These are phyloP conservation scores for Rhizopogon salebrosus DNA, from an alignment of 768 basidiomycete species.

Conservation along the genomic window DNA sequence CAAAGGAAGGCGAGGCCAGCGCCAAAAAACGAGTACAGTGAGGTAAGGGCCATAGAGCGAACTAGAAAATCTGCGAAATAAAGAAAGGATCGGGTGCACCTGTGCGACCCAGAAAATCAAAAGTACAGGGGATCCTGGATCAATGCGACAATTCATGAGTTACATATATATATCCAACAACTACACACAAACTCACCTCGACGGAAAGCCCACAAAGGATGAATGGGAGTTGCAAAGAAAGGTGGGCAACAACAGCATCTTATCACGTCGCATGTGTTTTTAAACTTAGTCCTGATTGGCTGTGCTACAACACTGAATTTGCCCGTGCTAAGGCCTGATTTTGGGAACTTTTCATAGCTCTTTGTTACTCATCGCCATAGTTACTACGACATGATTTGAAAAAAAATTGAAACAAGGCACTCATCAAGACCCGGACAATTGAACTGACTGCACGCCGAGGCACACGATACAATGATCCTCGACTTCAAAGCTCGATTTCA, in stretches of 20 bases:
- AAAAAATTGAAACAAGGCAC: too few species aligned
- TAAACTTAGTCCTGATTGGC: background rate
- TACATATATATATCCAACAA: too few species aligned
- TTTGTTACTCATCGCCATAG: background rate
- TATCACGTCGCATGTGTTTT: background rate
- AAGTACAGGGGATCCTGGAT: background rate
- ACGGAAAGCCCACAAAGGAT: background rate
- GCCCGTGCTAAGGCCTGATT: background rate
- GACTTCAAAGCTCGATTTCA: too few species aligned
- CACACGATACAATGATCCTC: too few species aligned
- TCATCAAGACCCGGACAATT: too few species aligned
- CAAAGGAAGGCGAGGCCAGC: background rate
- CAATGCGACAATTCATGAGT: background rate
- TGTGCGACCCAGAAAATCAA: constrained; percentile 53
- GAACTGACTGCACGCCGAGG: too few species aligned
- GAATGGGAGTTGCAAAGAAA: background rate
- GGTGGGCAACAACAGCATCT: background rate
- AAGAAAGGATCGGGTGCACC: constrained; percentile 46
- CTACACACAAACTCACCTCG: background rate
- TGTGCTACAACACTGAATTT: background rate
- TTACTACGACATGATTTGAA: background rate
- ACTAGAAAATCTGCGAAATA: background rate
- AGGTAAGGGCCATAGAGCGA: background rate
- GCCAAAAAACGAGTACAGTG: background rate
- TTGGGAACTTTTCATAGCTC: background rate